Base-by-base conservation (phyloP, 495 filamentous ascomycete species). In the Melanomma pulvis-pyrius region DNA sequence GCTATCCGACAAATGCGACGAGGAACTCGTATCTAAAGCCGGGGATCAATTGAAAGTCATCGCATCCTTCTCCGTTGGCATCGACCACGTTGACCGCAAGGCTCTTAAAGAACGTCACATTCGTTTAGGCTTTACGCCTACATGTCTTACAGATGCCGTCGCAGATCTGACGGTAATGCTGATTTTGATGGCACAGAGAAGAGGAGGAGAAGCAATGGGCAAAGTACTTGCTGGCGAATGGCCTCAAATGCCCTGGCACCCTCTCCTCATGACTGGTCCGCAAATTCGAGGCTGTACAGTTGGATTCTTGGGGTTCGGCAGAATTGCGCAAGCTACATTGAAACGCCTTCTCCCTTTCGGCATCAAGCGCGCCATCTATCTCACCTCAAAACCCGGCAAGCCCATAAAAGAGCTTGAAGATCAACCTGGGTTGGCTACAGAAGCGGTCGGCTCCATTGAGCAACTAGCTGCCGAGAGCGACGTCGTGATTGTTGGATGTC, bases 171-270 rank as follows among this genome's bases (percentile, higher is more conserved):
- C 59, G 1, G 48, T 69, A 19, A 69, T 69, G 65, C 30, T 69
- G 15, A 63, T 55, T 49, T 46, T 69, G 19, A 69, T 69, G 65
- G 59, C 65, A 15, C 65, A 69, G 34, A 17, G 65, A 32, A 53
- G 65, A 52, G 65, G 26, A 1, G 65, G 65, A 29, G 65, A 69
- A 44, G 51, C 59, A 3, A 63, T 69, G 44, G 32, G 44, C 19
- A 63, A 63, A 15, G 65, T 69, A 19, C 22, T 69, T 25, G 39
- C 63, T 11, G 65, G 65, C n/a, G 29, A 63, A 46, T 69, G 65
- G 65, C 65, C 65, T 9, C 60, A 69, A 21, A 69, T 69, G 65
- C 65, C 65, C 4, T 69, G 65, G 65, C 29, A 32, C 24, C 65
- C 65, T 1, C 44, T 63, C 7, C 53, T 69, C 19, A 63, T 69